These are phyloP conservation scores for Pseudogymnoascus sp. DNA, from an alignment of 2,329 filamentous ascomycete genomes.

Conservation along the genomic window DNA sequence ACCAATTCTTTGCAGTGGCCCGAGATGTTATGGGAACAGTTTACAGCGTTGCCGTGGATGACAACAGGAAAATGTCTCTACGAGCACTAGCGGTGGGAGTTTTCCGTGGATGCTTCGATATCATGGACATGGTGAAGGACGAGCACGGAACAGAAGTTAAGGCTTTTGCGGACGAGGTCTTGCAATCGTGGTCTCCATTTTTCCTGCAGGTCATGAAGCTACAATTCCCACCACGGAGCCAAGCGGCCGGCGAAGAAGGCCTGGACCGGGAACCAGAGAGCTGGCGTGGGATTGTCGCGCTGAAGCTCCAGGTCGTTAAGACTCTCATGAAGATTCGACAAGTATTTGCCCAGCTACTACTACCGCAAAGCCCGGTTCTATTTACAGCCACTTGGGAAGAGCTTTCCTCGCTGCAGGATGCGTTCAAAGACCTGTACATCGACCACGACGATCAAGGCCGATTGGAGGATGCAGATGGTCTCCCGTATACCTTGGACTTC, in stretches of 20 bases:
- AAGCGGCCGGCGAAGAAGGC: constrained; percentile 46
- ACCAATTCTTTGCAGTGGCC: constrained; percentile 89
- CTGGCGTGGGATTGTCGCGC: constrained; percentile 74
- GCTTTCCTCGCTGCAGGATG: constrained; percentile 61
- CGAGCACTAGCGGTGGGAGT: constrained; percentile 83
- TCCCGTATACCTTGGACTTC: constrained; percentile 94
- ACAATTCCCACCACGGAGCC: constrained; percentile 56
- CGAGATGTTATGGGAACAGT: constrained; percentile 76
- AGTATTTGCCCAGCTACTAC: constrained; percentile 74
- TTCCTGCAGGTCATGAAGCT: constrained; percentile 73
- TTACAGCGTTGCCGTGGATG: constrained; percentile 73
- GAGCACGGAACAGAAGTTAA: constrained; percentile 83
- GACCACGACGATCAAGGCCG: constrained; percentile 78
- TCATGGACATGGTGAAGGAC: constrained; percentile 93
- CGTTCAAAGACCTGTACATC: constrained; percentile 80
- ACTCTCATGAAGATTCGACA: constrained; percentile 81
- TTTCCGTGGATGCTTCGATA: constrained; percentile 87
- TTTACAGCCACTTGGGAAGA: constrained; percentile 90
- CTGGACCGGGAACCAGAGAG: constrained; percentile 49
- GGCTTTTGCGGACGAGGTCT: constrained; percentile 77
- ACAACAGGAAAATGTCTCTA: constrained; percentile 64
- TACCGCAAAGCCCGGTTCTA: constrained; percentile 72
- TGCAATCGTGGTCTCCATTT: constrained; percentile 82
- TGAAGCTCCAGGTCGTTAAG: constrained; percentile 93
- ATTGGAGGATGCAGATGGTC: constrained; percentile 77